Evolutionary conservation across 176 grass and related monocot species (phyloP).

Genomic region (Hsuehochloa calcarea): DNA sequence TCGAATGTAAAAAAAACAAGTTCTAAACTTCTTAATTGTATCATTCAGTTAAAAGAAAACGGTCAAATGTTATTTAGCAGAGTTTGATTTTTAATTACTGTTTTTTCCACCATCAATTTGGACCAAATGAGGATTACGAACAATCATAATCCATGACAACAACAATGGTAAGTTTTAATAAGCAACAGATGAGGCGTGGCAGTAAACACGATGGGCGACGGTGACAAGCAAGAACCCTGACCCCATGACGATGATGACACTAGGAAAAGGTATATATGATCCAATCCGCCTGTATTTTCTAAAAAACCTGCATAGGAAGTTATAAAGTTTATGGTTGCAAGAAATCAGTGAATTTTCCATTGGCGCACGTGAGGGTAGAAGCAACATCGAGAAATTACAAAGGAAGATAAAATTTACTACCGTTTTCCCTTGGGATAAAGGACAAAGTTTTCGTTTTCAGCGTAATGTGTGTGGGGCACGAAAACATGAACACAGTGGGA

Average conservation of each 20-base stretch:
- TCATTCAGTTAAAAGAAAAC: too few relatives aligned
- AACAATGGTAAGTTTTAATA: too few relatives aligned
- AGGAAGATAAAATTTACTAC: neutral
- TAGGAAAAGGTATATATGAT: neutral
- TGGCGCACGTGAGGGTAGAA: conserved; percentile 24
- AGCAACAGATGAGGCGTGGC: too few relatives aligned
- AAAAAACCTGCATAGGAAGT: neutral
- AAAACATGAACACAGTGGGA: conserved; percentile 21
- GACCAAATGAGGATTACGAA: neutral
- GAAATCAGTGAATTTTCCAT: neutral
- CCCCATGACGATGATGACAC: too few relatives aligned
- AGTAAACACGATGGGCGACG: too few relatives aligned
- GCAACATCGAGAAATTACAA: neutral
- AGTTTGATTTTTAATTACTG: neutral
- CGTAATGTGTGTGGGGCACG: neutral
- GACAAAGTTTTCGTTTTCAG: conserved; percentile 14
- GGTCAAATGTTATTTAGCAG: too few relatives aligned
- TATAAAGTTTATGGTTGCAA: neutral
- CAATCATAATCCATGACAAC: too few relatives aligned
- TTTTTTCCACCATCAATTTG: neutral
- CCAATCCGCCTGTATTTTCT: neutral
- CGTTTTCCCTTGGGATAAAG: neutral
- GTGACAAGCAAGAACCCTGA: too few relatives aligned
- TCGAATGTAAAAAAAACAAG: too few relatives aligned
- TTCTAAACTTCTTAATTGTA: too few relatives aligned